Conservation (phyloP, 2,329 filamentous ascomycete species). For the Akanthomyces uredinophilus region DNA sequence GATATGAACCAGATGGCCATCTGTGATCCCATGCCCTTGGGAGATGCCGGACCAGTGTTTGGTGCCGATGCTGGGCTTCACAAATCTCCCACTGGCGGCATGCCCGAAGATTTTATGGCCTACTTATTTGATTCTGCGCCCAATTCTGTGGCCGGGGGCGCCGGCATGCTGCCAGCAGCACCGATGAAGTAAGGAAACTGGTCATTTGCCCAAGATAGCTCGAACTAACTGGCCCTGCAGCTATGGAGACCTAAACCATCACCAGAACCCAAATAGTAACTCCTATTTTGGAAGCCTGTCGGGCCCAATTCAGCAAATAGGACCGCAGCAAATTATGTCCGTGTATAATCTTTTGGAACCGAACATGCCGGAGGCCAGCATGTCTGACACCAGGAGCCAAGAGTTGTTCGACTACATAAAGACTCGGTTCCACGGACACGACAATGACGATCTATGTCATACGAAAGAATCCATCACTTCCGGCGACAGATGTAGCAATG, state of each 20-base stretch:
- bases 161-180: constrained; percentile 34
- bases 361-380: constrained; percentile 68
- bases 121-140: constrained; percentile 68
- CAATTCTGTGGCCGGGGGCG: constrained; percentile 28
- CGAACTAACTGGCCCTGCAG: constrained; percentile 32
- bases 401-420: constrained; percentile 79
- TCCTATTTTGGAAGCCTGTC: background rate
- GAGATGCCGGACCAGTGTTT: constrained; percentile 78
- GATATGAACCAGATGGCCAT: constrained; percentile 50
- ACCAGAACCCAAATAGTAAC: constrained; percentile 23
- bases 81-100: constrained; percentile 76
- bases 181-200: constrained; percentile 41
- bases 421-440: constrained; percentile 74
- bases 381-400: constrained; percentile 83
- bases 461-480: constrained; percentile 73
- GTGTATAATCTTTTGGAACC: constrained; percentile 81
- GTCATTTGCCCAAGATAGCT: background rate
- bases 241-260: constrained; percentile 47
- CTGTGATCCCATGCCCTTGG: constrained; percentile 57
- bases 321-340: constrained; percentile 77
- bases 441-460: constrained; percentile 66
- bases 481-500: constrained; percentile 64
- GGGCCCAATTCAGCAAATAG: constrained; percentile 37
- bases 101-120: constrained; percentile 81
- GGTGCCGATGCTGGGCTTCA: constrained; percentile 72